Base-by-base conservation (phyloP, 306 rosid species). In the Sindora glabra region DNA sequence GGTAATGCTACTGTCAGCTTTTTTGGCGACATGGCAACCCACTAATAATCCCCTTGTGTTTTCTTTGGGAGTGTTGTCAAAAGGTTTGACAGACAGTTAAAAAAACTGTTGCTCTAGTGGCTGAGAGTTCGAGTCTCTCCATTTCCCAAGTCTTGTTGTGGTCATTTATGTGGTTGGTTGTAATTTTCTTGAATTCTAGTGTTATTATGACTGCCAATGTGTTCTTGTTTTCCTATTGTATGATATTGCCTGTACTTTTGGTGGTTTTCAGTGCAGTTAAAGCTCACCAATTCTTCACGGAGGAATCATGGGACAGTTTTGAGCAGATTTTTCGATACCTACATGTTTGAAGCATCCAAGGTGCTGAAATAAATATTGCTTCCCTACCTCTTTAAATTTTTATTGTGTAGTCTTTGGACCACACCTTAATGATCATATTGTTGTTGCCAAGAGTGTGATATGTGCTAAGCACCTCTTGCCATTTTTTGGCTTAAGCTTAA, bases 121-220 rank as follows among this genome's bases (percentile, higher is more conserved):
- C 94, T 89, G 99, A 89, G 99, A 92, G 99, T 92, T 92, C 99
- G 80, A 92, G 71, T 92, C 96, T 92, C 99, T 92, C 96, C 99
- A 92, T 92, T 89, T 89, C 96, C 96, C 96, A 72, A 73, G 66
- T 86, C 18, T 65, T 59, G 48, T 19, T 27, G 23, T 69, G 71
- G 68, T 47, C 72, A 39, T 77, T 68, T 67, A 26, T 58, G 73
- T 49, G 51, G 62, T 71, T 57, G 62, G 56, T 67, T 60, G 5
- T 13, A 1, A 23, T 22, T 37, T 15, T n/a, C 30, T 25, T 57
- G 22, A 48, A 29, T 21, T 54, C 7, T 58, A 49, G 56, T 54
- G 19, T 14, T 33, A 13, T 39, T 38, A 33, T 42, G 36, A 55
- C 41, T 53, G 56, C 54, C 55, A 74, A 58, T 54, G 29, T 42